Evolutionary conservation across 768 basidiomycete genomes (phyloP).

Genomic region (Boletus bicolor): DNA sequence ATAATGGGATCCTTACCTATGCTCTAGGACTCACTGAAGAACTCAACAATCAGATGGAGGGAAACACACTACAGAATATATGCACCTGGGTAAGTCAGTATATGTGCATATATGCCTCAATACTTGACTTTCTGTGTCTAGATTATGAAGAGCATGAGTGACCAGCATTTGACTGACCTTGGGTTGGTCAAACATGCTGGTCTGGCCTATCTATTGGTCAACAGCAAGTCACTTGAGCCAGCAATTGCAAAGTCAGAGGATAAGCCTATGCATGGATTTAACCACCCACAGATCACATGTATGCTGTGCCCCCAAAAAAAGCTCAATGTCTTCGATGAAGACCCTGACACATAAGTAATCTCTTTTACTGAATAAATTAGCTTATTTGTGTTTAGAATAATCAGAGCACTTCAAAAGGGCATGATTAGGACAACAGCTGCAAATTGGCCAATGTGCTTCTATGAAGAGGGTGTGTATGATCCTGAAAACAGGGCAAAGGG

Average conservation of each 20-base stretch:
- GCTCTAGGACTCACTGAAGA: not conserved
- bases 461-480: not conserved
- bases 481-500: not conserved
- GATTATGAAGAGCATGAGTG: not conserved
- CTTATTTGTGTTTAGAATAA: not conserved
- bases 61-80: not conserved
- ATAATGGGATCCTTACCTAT: not conserved
- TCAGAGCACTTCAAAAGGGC: not conserved
- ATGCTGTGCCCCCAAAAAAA: not conserved
- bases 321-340: not conserved
- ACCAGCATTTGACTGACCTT: not conserved
- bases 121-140: not conserved
- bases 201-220: too few species aligned
- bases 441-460: slow-evolving; percentile 3
- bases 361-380: too few species aligned
- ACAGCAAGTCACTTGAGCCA: too few species aligned
- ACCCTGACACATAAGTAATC: not conserved
- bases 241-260: not conserved
- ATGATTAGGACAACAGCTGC: not conserved
- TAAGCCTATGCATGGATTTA: not conserved
- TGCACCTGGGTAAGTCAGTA: not conserved
- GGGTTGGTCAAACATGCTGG: not conserved
- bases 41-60: not conserved
- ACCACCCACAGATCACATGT: not conserved
- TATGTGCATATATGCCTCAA: not conserved